These are phyloP conservation scores for Chaetomium sp. DNA, from an alignment of 2,329 filamentous ascomycete genomes.

Conservation along the genomic window DNA sequence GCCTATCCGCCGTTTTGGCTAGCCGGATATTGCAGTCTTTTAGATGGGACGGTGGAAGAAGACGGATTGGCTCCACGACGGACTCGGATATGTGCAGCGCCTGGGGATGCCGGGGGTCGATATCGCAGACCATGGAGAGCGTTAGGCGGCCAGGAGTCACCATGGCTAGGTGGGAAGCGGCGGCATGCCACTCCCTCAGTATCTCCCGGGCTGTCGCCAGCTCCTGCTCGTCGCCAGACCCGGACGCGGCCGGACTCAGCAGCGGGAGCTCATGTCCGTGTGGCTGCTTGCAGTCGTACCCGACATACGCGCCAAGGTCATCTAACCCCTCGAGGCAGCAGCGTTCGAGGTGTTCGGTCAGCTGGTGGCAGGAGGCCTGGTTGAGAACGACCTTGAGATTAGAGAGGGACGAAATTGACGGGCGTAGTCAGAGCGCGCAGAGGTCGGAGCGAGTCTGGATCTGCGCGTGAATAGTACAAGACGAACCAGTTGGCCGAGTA, in stretches of 20 bases:
- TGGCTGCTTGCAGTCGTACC: not conserved
- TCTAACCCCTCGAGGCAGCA: not conserved
- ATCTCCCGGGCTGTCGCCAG: constrained; percentile 7
- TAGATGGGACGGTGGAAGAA: not conserved
- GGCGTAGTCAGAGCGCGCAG: no score
- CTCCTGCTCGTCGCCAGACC: not conserved
- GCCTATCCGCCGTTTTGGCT: not conserved
- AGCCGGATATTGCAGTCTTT: not conserved
- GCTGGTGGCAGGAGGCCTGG: constrained; percentile 20
- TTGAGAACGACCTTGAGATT: constrained; percentile 24
- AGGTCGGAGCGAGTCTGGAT: no score
- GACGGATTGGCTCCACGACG: not conserved
- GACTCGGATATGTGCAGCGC: not conserved
- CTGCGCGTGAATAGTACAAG: no score
- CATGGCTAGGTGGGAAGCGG: constrained; percentile 2
- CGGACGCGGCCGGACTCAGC: constrained; percentile 3
- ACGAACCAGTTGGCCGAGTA: no score
- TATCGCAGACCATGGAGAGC: constrained; percentile 26
- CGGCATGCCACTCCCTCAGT: constrained; percentile 20
- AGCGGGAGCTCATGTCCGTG: not conserved
- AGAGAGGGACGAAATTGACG: no score
- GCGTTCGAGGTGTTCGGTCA: not conserved
- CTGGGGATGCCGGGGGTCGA: constrained; percentile 8
- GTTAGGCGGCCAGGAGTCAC: constrained; percentile 18
- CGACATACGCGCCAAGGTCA: not conserved